Conservation (phyloP, 805 yeast species). For the Clavispora phyllophila region DNA sequence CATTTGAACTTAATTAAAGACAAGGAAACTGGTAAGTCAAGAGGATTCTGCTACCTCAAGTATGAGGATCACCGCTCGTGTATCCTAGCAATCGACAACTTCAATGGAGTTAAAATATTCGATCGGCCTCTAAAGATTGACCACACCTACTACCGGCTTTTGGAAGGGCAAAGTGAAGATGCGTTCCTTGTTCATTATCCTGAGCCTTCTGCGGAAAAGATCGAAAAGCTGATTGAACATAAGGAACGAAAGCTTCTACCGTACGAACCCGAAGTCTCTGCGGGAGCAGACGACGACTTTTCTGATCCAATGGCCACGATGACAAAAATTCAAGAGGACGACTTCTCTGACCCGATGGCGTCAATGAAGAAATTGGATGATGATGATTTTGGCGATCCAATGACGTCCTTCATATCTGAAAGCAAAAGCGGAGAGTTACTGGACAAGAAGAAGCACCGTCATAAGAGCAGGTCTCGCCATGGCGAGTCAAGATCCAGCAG, state of each 20-base stretch:
- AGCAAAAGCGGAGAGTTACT: not conserved
- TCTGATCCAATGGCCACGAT: constrained; percentile 7
- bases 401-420: constrained; percentile 13
- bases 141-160: constrained; percentile 59
- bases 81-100: constrained; percentile 81
- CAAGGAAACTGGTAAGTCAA: constrained; percentile 54
- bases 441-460: not conserved
- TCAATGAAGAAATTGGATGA: not conserved
- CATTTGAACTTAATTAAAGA: constrained; percentile 69
- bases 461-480: not conserved
- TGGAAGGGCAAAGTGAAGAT: constrained; percentile 47
- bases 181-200: constrained; percentile 31
- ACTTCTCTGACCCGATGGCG: constrained; percentile 10
- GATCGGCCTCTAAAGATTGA: constrained; percentile 56
- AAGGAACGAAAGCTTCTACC: constrained; percentile 5
- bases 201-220: constrained; percentile 6
- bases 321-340: constrained; percentile 28
- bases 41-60: constrained; percentile 77
- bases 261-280: not conserved
- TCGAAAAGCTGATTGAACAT: not conserved
- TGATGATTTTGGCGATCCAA: constrained; percentile 17
- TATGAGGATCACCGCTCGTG: constrained; percentile 80
- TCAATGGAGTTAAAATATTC: constrained; percentile 62
- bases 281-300: constrained; percentile 8
- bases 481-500: constrained; percentile 1